Evolutionary conservation across 1,284 basidiomycete species (phyloP).

Genomic region (Chiua sp.): DNA sequence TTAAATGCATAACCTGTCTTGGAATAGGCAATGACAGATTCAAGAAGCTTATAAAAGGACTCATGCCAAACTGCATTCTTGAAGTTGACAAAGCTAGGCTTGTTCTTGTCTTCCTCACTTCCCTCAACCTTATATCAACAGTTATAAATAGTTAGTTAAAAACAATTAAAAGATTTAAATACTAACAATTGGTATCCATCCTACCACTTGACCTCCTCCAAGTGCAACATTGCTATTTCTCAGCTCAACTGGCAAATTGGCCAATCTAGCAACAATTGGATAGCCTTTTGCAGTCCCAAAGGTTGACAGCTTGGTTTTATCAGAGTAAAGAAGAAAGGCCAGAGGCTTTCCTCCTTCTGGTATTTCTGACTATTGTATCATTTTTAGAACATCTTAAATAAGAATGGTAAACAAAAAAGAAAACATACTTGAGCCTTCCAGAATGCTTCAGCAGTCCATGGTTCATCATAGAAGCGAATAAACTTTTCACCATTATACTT

Average conservation of each 20-base stretch:
- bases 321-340: constrained; percentile 44
- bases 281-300: constrained; percentile 50
- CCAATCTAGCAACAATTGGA: constrained; percentile 44
- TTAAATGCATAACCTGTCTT: constrained; percentile 15
- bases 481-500: no score
- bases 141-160: no score
- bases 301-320: constrained; percentile 49
- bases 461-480: no score
- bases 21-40: constrained; percentile 8
- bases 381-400: no score
- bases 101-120: constrained; percentile 30
- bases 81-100: constrained; percentile 36
- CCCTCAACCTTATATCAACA: no score
- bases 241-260: constrained; percentile 43
- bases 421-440: no score
- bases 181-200: constrained; percentile 47
- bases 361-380: no score
- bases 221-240: constrained; percentile 41
- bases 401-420: no score
- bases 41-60: constrained; percentile 18
- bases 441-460: no score
- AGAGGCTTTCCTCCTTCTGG: constrained; percentile 31
- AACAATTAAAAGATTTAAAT: background rate
- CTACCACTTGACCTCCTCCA: constrained; percentile 45
- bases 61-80: constrained; percentile 40